Evolutionary conservation across 768 basidiomycete genomes (phyloP).

Genomic region (Suillus brevipes): DNA sequence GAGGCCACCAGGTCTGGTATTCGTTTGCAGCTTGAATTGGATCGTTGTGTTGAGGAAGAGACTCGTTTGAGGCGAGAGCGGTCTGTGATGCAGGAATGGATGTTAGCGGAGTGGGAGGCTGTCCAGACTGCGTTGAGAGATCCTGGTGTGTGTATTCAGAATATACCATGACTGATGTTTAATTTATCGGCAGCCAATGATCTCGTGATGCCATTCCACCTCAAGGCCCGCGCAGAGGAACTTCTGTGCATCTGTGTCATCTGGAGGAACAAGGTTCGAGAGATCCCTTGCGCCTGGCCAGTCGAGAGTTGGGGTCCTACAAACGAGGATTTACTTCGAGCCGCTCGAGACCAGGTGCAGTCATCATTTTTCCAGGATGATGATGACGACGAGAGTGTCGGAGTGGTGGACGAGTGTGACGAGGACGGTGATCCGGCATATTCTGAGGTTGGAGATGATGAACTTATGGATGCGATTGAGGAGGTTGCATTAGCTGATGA

Average conservation of each 20-base stretch:
- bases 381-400: not conserved
- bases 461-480: conserved; percentile 5
- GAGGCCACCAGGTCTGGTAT: conserved; percentile 2
- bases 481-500: conserved; percentile 10
- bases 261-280: not conserved
- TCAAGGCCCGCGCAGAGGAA: not conserved
- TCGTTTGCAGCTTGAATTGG: not conserved
- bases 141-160: conserved; percentile 10
- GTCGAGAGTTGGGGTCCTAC: not conserved
- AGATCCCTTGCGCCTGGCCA: not conserved
- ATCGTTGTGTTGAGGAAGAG: not conserved
- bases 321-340: not conserved
- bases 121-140: not conserved
- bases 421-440: not conserved
- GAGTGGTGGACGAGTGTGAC: not conserved
- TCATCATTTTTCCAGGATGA: not conserved
- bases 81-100: not conserved
- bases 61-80: not conserved
- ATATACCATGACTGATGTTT: not conserved
- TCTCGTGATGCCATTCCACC: not conserved
- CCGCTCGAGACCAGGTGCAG: not conserved
- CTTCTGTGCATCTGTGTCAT: not conserved
- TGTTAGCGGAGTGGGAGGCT: not conserved
- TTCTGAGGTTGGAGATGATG: conserved; percentile 2
- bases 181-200: not conserved